Percentiles rank a stretch among this genome's conserved stretches.
These are phyloP conservation scores for Aspergillus ustus DNA, from an alignment of 2,329 filamentous ascomycete species.

Conservation along the genomic window DNA sequence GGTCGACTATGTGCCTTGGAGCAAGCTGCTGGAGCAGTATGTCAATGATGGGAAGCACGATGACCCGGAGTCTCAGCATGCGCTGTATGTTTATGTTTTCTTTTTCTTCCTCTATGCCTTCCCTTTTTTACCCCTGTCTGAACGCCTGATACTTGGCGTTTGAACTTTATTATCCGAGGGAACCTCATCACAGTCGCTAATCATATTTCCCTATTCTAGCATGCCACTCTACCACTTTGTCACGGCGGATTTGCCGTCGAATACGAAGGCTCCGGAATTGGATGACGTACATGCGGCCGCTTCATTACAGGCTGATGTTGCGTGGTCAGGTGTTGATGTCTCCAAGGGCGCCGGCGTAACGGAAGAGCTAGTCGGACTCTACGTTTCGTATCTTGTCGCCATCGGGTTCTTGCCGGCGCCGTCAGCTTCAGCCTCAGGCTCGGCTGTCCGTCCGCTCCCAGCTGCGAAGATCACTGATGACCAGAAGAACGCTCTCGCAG, in stretches of 20 bases:
- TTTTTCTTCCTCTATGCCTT: slow-evolving; percentile 3
- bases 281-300: slow-evolving; percentile 71
- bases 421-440: slow-evolving; percentile 20
- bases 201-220: slow-evolving; percentile 25
- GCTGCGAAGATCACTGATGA: slow-evolving; percentile 49
- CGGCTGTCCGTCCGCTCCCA: slow-evolving; percentile 46
- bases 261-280: slow-evolving; percentile 73
- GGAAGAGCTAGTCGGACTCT: slow-evolving; percentile 65
- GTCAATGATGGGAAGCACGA: slow-evolving; percentile 63
- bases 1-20: slow-evolving; percentile 72
- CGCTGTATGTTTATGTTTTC: slow-evolving; percentile 54
- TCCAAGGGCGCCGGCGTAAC: slow-evolving; percentile 62
- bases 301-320: slow-evolving; percentile 66
- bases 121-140: neutral
- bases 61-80: slow-evolving; percentile 66
- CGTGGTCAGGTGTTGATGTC: slow-evolving; percentile 62
- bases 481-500: slow-evolving; percentile 55
- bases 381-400: slow-evolving; percentile 66
- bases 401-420: slow-evolving; percentile 63
- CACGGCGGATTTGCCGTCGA: slow-evolving; percentile 69
- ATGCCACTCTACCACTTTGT: slow-evolving; percentile 78
- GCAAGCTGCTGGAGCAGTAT: slow-evolving; percentile 67
- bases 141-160: neutral
- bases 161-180: neutral
- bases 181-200: neutral